Conservation (phyloP, 2,329 filamentous ascomycete species). For the Colletotrichum sp. region DNA sequence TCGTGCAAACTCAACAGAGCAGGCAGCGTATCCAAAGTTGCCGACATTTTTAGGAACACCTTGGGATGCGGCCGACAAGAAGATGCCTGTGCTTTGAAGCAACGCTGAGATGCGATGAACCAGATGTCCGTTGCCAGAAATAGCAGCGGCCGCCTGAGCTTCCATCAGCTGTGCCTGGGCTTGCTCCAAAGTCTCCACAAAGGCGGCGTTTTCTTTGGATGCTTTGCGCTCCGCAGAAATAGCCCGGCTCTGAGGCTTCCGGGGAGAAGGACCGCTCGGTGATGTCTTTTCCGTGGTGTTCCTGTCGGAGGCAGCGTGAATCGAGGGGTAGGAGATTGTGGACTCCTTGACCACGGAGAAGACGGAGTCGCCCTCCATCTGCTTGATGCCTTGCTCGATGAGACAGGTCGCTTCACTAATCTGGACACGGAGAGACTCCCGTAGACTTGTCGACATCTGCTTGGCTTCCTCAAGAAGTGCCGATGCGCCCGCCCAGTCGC, state of each 20-base stretch:
- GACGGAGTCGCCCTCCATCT: slow-evolving; percentile 80
- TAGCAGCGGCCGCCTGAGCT: slow-evolving; percentile 62
- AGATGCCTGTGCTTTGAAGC: slow-evolving; percentile 68
- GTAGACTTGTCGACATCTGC: slow-evolving; percentile 45
- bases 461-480: slow-evolving; percentile 57
- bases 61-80: slow-evolving; percentile 66
- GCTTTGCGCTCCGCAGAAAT: slow-evolving; percentile 26
- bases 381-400: slow-evolving; percentile 70
- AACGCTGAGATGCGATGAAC: slow-evolving; percentile 69
- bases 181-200: slow-evolving; percentile 65
- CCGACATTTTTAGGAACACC: slow-evolving; percentile 49
- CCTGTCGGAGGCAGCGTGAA: slow-evolving; percentile 52
- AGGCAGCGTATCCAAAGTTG: slow-evolving; percentile 64
- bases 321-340: slow-evolving; percentile 83
- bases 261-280: slow-evolving; percentile 38
- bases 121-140: slow-evolving; percentile 60
- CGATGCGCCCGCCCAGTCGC: slow-evolving; percentile 64
- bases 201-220: slow-evolving; percentile 36
- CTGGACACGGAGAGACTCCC: slow-evolving; percentile 52
- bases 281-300: slow-evolving; percentile 39
- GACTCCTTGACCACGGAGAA: slow-evolving; percentile 93
- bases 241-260: slow-evolving; percentile 26
- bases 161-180: slow-evolving; percentile 71
- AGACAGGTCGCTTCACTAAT: slow-evolving; percentile 72
- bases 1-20: slow-evolving; percentile 72